Percentiles rank a stretch among this genome's conserved stretches.
These are phyloP conservation scores for Podila clonocystis DNA, from an alignment of 192 early-diverging fungal genomes.

Conservation along the genomic window DNA sequence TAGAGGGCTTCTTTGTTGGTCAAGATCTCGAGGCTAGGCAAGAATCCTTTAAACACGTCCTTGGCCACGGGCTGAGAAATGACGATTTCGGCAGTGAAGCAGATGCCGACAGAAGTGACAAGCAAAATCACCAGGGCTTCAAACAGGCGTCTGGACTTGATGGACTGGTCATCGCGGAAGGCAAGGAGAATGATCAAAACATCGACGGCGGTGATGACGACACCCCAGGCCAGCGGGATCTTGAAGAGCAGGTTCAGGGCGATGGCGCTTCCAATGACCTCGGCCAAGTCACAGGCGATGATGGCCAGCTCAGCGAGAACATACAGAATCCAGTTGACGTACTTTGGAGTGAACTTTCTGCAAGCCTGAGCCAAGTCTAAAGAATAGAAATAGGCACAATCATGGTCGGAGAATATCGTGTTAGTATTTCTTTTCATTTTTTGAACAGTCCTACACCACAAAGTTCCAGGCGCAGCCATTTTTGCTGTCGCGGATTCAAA, in stretches of 20 bases:
- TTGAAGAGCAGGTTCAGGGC: conserved; percentile 80
- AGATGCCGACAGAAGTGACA: conserved; percentile 68
- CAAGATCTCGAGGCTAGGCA: conserved; percentile 68
- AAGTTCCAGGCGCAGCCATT: neutral
- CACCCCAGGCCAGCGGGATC: conserved; percentile 75
- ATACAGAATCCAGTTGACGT: conserved; percentile 73
- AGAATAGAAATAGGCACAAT: neutral
- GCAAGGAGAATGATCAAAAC: conserved; percentile 74
- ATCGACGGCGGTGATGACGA: conserved; percentile 79
- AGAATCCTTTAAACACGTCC: conserved; percentile 73
- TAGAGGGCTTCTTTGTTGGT: conserved; percentile 67
- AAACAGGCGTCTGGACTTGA: conserved; percentile 64
- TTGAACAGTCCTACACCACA: neutral
- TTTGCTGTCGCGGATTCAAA: too few species aligned
- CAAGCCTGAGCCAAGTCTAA: conserved; percentile 78
- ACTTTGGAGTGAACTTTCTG: conserved; percentile 63
- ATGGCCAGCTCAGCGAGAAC: conserved; percentile 80
- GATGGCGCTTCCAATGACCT: conserved; percentile 87
- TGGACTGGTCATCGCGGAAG: conserved; percentile 65
- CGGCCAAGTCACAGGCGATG: conserved; percentile 85
- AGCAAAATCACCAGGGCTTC: conserved; percentile 76
- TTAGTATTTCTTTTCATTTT: too few species aligned
- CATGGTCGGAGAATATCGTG: neutral
- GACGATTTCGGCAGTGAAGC: conserved; percentile 72
- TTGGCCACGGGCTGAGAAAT: conserved; percentile 65